These are phyloP conservation scores for Fusarium setosum DNA, from an alignment of 2,329 filamentous ascomycete species.

Conservation along the genomic window DNA sequence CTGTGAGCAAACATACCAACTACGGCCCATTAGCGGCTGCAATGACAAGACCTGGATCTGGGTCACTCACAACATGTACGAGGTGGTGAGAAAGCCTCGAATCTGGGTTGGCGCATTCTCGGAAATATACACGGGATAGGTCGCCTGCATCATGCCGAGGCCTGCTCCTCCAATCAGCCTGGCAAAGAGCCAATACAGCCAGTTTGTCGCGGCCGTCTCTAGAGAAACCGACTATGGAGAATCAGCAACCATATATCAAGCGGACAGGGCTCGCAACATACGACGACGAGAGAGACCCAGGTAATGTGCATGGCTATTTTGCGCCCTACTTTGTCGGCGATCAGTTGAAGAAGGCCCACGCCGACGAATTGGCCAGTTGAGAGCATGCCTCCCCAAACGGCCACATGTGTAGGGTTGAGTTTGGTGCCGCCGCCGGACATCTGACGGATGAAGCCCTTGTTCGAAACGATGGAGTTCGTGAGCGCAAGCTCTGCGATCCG, in stretches of 20 bases:
- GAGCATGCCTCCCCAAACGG: slow-evolving; percentile 72
- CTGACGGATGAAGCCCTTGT: slow-evolving; percentile 73
- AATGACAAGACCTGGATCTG: neutral
- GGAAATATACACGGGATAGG: slow-evolving; percentile 1
- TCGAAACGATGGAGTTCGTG: slow-evolving; percentile 81
- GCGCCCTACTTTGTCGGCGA: slow-evolving; percentile 82
- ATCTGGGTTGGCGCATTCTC: neutral
- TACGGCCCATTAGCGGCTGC: slow-evolving; percentile 60
- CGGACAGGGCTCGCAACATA: slow-evolving; percentile 11
- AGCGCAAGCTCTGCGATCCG: slow-evolving; percentile 52
- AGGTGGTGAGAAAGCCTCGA: neutral
- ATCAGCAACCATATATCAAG: neutral
- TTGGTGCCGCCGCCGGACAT: slow-evolving; percentile 76
- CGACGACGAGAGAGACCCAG: neutral
- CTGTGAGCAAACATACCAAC: slow-evolving; percentile 63
- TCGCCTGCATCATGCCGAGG: slow-evolving; percentile 63
- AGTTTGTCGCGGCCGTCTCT: slow-evolving; percentile 47
- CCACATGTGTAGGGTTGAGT: slow-evolving; percentile 67
- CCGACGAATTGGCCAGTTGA: slow-evolving; percentile 77
- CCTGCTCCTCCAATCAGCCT: slow-evolving; percentile 54
- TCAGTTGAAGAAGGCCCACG: slow-evolving; percentile 95
- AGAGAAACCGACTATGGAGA: neutral
- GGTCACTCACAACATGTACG: neutral
- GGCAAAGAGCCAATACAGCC: slow-evolving; percentile 3
- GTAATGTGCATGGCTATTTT: neutral